Base-by-base conservation (phyloP, 1,284 basidiomycete genomes). In the Microstroma glucosiphilum region DNA sequence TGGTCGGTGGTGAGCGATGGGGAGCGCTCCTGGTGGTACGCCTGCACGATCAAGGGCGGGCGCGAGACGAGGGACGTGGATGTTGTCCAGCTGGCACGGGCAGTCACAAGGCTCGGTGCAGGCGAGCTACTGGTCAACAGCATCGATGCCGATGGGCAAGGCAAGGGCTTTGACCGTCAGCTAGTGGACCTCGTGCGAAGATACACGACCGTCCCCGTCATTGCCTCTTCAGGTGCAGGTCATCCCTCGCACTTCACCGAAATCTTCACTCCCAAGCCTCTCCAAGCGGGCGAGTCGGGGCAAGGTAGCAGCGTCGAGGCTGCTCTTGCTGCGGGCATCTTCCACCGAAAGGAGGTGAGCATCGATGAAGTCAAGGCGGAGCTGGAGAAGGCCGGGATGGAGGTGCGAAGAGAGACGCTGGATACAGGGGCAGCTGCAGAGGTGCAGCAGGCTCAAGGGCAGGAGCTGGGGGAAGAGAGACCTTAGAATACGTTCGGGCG, bases 121-220 rank as follows among this genome's bases (percentile, higher is more conserved):
- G 96, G 96, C 6, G 96, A 99, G 81, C 86, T 98, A 63, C 81
- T 99, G 60, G 83, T 99, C 64, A 99, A 99, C 82, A 91, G 89
- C 79, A 96, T 99, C 73, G 96, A 99, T 81, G 85, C 92, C 65
- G 96, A 99, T 77, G 96, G 96, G 2, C 90, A 89, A 0, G 92
- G 92, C 56, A 84, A 86, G 57, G 96, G 96, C 12, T 99, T 96
- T 77, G 96, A 99, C 81, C 81, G 89, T 48, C 89, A 90, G 69
- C 83, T 99, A 23, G 81, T 98, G 62, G 72, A 78, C 48, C 82
- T 84, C 26, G 88, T 98, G 59, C 88, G 88, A 72, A 80, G 80
- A 57, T 84, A 83, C 43, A 92, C 97, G 21, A 83, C 83, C 49
- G 94, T 98, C 65, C 96, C 96, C 0, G 90, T 98, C 58, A 88